Base-by-base conservation (phyloP, 192 early-diverging fungal species). In the Phycomyces blakesleeanus region DNA sequence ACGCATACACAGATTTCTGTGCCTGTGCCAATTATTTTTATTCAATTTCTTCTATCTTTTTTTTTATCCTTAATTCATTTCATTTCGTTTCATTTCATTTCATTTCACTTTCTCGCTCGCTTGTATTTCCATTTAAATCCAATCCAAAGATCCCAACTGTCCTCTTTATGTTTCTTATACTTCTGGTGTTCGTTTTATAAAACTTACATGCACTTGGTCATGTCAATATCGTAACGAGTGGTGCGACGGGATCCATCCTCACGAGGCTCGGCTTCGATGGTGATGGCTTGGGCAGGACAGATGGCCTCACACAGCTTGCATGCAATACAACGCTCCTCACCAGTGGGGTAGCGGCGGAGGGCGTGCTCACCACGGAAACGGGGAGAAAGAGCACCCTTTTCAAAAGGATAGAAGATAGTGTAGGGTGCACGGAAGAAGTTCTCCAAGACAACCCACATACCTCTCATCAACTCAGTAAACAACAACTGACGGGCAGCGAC, bases 221-320 rank as follows among this genome's bases (percentile, higher is more conserved):
- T 96, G 73, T 98, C 96, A 69, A 98, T 98, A 80, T 98, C 96
- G 73, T 98, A 98, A 54, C 96, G 86, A 24, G 95, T 96, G 21
- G 96, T 98, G 52, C 94, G 87, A 69, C 96, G 85, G 26, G 86
- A 86, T 40, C 91, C 96, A 73, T 98, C 96, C 63, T 95, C 91
- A 71, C 96, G 89, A 26, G 91, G 90, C 77, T 98, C 94, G 24
- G 92, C 91, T 78, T 98, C 96, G 57, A 98, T 98, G 2, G 96
- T 98, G 68, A 98, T 98, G 39, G 96, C 96, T 78, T 95, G 93
- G 11, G 94, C 96, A 20, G 96, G 94, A 77, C 96, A 98, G 47
- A 98, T 89, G 71, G 93, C 96, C 74, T 98, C 94, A 65, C 96
- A 98, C 47, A 98, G 76, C 71, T 98, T 98, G 81, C 96, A 98